These are phyloP conservation scores for Diplodia intermedia DNA, from an alignment of 2,329 filamentous ascomycete genomes.

Conservation along the genomic window DNA sequence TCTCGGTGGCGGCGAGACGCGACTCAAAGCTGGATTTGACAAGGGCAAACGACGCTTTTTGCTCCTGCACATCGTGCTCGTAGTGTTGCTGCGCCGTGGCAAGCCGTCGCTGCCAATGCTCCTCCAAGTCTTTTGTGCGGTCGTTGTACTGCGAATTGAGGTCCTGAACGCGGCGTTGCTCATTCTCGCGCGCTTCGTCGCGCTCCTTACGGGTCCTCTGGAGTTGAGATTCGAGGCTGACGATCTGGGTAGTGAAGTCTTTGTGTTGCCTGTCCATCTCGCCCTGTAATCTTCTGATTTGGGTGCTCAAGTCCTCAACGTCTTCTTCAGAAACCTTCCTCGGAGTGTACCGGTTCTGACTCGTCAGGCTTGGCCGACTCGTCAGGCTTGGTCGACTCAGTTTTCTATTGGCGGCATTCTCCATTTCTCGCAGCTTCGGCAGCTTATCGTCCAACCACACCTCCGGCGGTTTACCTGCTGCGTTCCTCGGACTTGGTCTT, in stretches of 20 bases:
- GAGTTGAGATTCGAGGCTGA: slow-evolving; percentile 22
- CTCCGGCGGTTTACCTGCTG: background rate
- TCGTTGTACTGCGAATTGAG: slow-evolving; percentile 20
- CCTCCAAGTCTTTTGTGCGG: slow-evolving; percentile 8
- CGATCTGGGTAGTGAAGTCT: slow-evolving; percentile 8
- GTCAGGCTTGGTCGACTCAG: background rate
- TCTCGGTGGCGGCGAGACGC: slow-evolving; percentile 20
- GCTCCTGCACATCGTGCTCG: slow-evolving; percentile 22
- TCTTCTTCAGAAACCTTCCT: background rate
- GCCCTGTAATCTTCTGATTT: slow-evolving; percentile 4
- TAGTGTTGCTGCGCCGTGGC: slow-evolving; percentile 12
- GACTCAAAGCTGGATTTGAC: slow-evolving; percentile 29
- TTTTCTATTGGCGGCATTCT: background rate
- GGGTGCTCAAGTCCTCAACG: slow-evolving; percentile 3
- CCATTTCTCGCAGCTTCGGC: slow-evolving; percentile 2
- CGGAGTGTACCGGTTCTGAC: background rate
- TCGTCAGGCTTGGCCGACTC: background rate
- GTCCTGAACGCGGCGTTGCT: slow-evolving; percentile 23
- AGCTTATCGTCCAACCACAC: slow-evolving; percentile 17
- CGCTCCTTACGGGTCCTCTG: slow-evolving; percentile 4
- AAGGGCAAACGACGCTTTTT: slow-evolving; percentile 24
- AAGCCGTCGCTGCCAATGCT: slow-evolving; percentile 24
- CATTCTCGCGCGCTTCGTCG: slow-evolving; percentile 18
- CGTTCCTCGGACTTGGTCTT: slow-evolving; percentile 13
- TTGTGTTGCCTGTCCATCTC: slow-evolving; percentile 12